Base-by-base conservation (phyloP, 805 yeast species). In the Metschnikowia similis region DNA sequence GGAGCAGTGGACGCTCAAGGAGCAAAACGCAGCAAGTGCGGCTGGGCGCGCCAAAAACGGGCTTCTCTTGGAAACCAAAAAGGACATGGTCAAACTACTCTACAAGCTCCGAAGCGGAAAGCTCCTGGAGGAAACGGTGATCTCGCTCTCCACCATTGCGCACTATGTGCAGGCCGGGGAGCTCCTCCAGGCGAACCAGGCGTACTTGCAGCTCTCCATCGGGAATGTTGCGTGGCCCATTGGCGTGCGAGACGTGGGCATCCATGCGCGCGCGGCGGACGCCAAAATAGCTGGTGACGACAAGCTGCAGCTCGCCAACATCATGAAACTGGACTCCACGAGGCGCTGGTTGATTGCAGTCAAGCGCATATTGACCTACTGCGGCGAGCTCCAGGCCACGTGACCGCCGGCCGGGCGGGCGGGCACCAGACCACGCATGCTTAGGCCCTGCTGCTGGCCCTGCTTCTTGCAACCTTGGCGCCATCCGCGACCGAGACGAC, bases 211-310 rank as follows among this genome's bases (percentile, higher is more conserved):
- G 54, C 67, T 89, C 50, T 84, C 92, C 60, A 84, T 89, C 14
- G 97, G 96, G 1, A 87, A 88, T 57, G 89, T 86, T 2, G 91
- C 94, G 4, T 89, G 96, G 96, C 97, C 97, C 2, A 85, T 89
- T 55, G 97, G 96, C 28, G 87, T 89, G 11, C 72, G 82, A 7
- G 80, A 80, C 49, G 85, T 89, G 13, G 89, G 94, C 44, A 87
- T 89, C 50, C 96, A 89, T 63, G 84, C 83, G 9, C 70, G 96
- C 52, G 79, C 83, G 48, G 83, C 86, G 1, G 83, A 80, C 47
- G 73, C 76, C 50, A 80, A 78, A 55, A 77, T 85, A 32, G 74
- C 81, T 6, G 81, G 83, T 16, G 74, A 74, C 41, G 59, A 61
- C 40, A 64, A 64, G 51, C 70, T 72, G 29, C 59, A 63, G 49